Percentiles rank a stretch among this genome's conserved stretches.
Conservation (phyloP, 257 asterid genomes). For the Solanum rostratum region DNA sequence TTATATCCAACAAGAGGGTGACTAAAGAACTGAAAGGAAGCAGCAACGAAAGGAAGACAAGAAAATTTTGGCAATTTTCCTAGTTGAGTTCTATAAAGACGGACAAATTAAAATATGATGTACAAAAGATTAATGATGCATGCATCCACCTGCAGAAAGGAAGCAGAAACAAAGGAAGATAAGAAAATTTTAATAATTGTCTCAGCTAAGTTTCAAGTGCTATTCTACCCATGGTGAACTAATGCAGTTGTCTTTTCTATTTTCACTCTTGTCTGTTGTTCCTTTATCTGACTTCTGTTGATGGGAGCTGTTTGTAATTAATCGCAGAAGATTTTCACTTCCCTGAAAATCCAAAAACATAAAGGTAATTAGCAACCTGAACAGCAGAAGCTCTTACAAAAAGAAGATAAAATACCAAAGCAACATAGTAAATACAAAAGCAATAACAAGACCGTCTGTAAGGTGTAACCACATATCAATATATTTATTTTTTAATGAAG, state of each 20-base stretch:
- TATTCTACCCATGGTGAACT: conserved; percentile 41
- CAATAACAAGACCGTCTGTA: neutral
- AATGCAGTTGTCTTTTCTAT: conserved; percentile 9
- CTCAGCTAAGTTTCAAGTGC: neutral
- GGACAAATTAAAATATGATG: neutral
- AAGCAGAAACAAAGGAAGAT: neutral
- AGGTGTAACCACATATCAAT: neutral
- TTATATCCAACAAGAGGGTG: neutral
- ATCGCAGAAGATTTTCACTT: conserved; percentile 70
- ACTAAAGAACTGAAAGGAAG: neutral
- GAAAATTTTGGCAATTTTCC: neutral
- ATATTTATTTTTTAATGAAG: neutral
- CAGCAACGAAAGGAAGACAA: neutral
- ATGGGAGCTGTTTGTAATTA: conserved; percentile 51
- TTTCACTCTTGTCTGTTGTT: conserved; percentile 12
- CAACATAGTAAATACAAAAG: neutral
- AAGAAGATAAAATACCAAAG: neutral
- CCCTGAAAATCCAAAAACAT: conserved; percentile 43
- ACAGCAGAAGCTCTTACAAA: neutral
- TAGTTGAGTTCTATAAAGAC: neutral
- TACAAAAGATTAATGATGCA: neutral
- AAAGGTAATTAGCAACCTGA: neutral
- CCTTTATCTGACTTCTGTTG: conserved; percentile 17
- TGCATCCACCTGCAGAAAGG: neutral
- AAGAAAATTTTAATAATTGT: neutral